Evolutionary conservation across 306 rosid species (phyloP).

Genomic region (Carpinus viminea): DNA sequence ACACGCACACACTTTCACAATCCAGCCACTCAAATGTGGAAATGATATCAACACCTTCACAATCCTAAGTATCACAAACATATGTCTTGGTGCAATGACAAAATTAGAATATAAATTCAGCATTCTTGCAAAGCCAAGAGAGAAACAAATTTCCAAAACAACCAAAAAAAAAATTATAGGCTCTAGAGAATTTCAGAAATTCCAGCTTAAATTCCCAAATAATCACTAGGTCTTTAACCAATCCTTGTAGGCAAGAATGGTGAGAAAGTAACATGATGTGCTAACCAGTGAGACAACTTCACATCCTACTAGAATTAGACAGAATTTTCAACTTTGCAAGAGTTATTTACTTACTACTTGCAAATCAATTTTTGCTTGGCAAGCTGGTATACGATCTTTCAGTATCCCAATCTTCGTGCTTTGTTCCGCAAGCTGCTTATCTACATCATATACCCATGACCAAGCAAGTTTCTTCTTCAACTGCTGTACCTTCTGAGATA

Average conservation of each 20-base stretch:
- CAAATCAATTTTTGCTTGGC: constrained; percentile 73
- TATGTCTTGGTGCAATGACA: background rate
- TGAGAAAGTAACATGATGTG: background rate
- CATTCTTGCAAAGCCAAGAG: background rate
- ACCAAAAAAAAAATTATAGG: background rate
- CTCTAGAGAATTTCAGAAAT: background rate
- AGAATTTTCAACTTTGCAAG: background rate
- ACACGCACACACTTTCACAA: too few relatives aligned
- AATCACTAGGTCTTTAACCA: background rate
- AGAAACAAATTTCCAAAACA: background rate
- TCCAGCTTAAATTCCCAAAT: background rate
- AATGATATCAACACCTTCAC: too few relatives aligned
- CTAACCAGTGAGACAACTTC: constrained; percentile 8
- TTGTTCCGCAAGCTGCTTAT: constrained; percentile 58
- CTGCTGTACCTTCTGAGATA: constrained; percentile 59
- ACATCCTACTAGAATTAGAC: constrained; percentile 9
- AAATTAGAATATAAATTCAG: background rate
- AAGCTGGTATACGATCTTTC: constrained; percentile 68
- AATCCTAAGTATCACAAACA: background rate
- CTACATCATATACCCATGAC: constrained; percentile 89
- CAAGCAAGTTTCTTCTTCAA: constrained; percentile 91
- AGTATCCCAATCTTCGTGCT: constrained; percentile 53
- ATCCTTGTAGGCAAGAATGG: background rate
- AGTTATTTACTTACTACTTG: constrained; percentile 45
- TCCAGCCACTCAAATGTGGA: too few relatives aligned